Evolutionary conservation across 805 yeast genomes (phyloP).

Genomic region (Metschnikowia aberdeeniae): DNA sequence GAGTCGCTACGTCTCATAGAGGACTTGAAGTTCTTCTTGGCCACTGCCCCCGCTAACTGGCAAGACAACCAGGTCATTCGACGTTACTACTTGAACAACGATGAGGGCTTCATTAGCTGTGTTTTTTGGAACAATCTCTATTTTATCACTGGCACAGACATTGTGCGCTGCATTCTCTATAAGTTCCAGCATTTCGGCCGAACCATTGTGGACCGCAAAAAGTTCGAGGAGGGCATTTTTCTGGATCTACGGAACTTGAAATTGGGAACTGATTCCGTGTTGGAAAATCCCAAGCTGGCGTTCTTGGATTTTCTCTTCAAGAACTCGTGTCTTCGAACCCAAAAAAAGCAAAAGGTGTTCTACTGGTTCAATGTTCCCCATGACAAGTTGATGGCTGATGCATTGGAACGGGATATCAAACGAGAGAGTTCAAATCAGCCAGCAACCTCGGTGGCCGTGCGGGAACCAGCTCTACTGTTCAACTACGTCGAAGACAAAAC

Average conservation of each 20-base stretch:
- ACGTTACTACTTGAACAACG: constrained; percentile 78
- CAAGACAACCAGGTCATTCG: constrained; percentile 82
- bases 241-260: constrained; percentile 85
- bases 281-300: constrained; percentile 82
- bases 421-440: constrained; percentile 59
- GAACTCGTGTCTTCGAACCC: constrained; percentile 86
- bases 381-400: constrained; percentile 87
- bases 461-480: constrained; percentile 81
- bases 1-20: constrained; percentile 63
- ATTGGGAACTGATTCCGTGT: constrained; percentile 79
- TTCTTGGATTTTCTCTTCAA: constrained; percentile 80
- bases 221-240: constrained; percentile 95
- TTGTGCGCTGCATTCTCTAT: constrained; percentile 85
- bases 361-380: constrained; percentile 97
- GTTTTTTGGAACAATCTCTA: constrained; percentile 88
- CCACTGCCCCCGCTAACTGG: constrained; percentile 96
- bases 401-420: constrained; percentile 86
- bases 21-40: constrained; percentile 78
- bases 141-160: constrained; percentile 93
- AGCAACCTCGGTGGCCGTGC: constrained; percentile 67
- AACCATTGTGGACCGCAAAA: constrained; percentile 76
- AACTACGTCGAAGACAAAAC: constrained; percentile 48
- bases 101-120: constrained; percentile 90
- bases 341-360: constrained; percentile 94
- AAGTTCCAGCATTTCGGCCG: constrained; percentile 90